Evolutionary conservation across 495 filamentous ascomycete genomes (phyloP).

Genomic region (Talaromyces wortmannii): DNA sequence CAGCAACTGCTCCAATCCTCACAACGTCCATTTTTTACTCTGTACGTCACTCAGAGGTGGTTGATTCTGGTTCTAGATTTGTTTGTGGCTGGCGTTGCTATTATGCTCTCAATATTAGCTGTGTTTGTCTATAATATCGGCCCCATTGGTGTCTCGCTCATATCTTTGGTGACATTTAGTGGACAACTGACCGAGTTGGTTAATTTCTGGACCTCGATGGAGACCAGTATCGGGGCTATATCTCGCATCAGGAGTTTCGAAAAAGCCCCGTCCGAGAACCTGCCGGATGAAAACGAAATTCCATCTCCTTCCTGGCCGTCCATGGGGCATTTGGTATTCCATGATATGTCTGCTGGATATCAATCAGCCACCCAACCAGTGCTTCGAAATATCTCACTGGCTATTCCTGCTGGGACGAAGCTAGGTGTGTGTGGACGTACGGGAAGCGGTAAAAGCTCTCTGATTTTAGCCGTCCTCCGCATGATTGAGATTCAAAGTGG

Average conservation of each 20-base stretch:
- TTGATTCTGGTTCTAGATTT: conserved; percentile 57
- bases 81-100: conserved; percentile 49
- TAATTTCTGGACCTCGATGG: conserved; percentile 11
- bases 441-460: conserved; percentile 32
- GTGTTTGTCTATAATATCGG: conserved; percentile 19
- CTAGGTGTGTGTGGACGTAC: conserved; percentile 13
- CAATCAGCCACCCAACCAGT: conserved; percentile 4
- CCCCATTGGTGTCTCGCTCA: conserved; percentile 50
- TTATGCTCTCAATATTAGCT: conserved; percentile 31
- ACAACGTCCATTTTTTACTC: conserved; percentile 47
- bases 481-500: conserved; percentile 9
- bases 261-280: background rate
- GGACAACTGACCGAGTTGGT: conserved; percentile 27
- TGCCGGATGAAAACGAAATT: background rate
- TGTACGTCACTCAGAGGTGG: conserved; percentile 63
- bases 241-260: conserved; percentile 8
- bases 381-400: conserved; percentile 22
- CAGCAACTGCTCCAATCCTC: conserved; percentile 51
- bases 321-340: conserved; percentile 6
- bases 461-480: conserved; percentile 24
- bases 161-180: conserved; percentile 48
- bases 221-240: conserved; percentile 15
- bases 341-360: conserved; percentile 24
- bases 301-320: conserved; percentile 6
- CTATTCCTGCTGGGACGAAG: conserved; percentile 21